A percentile compares a stretch with the other conserved stretches of the same genome.
Conservation (phyloP, 805 yeast genomes). For the Teunomyces stri region DNA sequence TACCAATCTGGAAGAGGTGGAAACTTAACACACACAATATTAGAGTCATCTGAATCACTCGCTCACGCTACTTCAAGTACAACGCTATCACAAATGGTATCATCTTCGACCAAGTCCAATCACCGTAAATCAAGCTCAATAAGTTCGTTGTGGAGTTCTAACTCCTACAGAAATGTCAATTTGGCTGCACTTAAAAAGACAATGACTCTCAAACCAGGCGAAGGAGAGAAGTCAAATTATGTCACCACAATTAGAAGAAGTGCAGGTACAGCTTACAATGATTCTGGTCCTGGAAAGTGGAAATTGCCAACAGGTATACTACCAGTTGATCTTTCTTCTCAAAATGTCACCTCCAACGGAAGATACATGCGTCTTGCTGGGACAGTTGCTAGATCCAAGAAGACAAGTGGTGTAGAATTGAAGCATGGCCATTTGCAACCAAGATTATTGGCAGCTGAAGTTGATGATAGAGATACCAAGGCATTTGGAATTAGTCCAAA, state of each 20-base stretch:
- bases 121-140: slow-evolving; percentile 29
- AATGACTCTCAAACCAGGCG: slow-evolving; percentile 41
- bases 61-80: neutral
- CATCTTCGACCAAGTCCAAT: slow-evolving; percentile 5
- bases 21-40: neutral
- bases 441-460: slow-evolving; percentile 70
- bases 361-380: slow-evolving; percentile 26
- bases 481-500: slow-evolving; percentile 8
- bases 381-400: slow-evolving; percentile 20
- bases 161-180: slow-evolving; percentile 35
- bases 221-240: slow-evolving; percentile 52
- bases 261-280: slow-evolving; percentile 50
- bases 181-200: slow-evolving; percentile 36
- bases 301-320: slow-evolving; percentile 55
- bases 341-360: slow-evolving; percentile 11
- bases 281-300: slow-evolving; percentile 46
- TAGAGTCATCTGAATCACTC: neutral
- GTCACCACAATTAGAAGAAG: slow-evolving; percentile 42
- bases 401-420: slow-evolving; percentile 49
- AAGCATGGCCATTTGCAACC: slow-evolving; percentile 65
- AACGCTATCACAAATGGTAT: neutral
- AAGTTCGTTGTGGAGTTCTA: slow-evolving; percentile 34
- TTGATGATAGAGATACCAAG: slow-evolving; percentile 56
- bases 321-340: slow-evolving; percentile 33
- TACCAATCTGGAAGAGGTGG: slow-evolving; percentile 1